phyloP scores from a whole-genome alignment of 768 basidiomycete species.

The Gloeopeniophorella convolvens region DNA sequence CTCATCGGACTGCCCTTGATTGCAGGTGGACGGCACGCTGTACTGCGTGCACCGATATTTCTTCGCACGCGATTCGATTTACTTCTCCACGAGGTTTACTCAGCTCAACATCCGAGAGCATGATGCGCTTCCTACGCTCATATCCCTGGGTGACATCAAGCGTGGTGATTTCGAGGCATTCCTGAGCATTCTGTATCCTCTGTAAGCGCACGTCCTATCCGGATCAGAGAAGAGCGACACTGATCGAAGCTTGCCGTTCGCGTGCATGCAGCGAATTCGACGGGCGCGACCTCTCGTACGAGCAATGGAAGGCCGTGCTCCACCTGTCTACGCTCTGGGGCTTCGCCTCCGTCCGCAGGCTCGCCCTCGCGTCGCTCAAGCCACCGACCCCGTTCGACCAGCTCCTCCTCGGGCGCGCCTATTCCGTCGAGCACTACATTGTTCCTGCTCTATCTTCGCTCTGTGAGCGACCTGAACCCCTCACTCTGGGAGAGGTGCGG shows the following conservation, averaged over 20 bases:
- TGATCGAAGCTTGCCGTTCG: too few relatives aligned
- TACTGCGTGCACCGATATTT: not conserved
- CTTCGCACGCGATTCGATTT: conserved; percentile 8
- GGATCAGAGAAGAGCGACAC: too few relatives aligned
- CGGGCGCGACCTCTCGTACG: too few relatives aligned
- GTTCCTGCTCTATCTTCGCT: too few relatives aligned
- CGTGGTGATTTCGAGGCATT: conserved; percentile 10
- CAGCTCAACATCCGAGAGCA: conserved; percentile 1
- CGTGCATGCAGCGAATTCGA: too few relatives aligned
- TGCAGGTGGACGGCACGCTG: conserved; percentile 6
- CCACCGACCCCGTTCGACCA: conserved; percentile 5
- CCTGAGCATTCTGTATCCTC: conserved; percentile 8
- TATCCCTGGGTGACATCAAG: not conserved
- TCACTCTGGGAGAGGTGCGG: not conserved
- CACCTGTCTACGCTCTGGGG: too few relatives aligned
- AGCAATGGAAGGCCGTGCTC: too few relatives aligned
- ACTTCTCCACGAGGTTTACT: conserved; percentile 7
- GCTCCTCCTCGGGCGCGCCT: not conserved
- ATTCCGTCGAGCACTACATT: too few relatives aligned
- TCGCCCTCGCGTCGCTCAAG: too few relatives aligned
- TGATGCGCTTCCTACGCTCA: not conserved
- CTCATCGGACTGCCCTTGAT: too few relatives aligned
- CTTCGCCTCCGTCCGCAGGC: too few relatives aligned
- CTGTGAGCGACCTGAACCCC: not conserved
- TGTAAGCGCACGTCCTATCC: too few relatives aligned